Base-by-base conservation (phyloP, 1,284 basidiomycete genomes). In the Spongiforma sp. region DNA sequence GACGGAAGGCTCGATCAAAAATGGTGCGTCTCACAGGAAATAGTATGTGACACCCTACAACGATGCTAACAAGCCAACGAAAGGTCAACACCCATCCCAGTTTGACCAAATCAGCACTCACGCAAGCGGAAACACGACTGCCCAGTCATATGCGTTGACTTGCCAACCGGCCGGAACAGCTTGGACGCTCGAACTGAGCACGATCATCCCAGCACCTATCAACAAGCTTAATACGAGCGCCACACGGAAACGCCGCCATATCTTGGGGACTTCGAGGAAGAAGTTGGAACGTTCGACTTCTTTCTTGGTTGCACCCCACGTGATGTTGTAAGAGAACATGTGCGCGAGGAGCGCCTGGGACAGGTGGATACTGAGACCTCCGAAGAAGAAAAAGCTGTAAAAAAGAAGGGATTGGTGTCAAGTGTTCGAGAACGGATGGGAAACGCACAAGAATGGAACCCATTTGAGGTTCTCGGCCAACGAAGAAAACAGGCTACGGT, bases 251-350 rank as follows among this genome's bases (percentile, higher is more conserved):
- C 83, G 63, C 74, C 73, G 14, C 83, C 82, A 34, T 79, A 95
- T 95, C 68, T 87, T 86, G 4, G 94, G 94, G 15, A 94, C 88
- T 74, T 96, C 94, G 57, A 90, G 86, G 86, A 93, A 95, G 81
- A 95, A 95, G 77, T 95, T 94, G 36, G 89, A 91, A 50, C 86
- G 84, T 74, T 93, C 89, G 61, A 92, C 90, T 74, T 93, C 92
- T 69, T 93, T 93, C 75, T 86, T 89, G 9, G 90, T 92, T 11
- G 90, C 90, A n/a, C 86, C 87, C 91, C 91, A 94, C 4, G 84
- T 86, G 81, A 95, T 95, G 77, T 95, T 89, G 80, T 93, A 93
- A 7, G 91, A 92, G 75, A 94, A 89, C 65, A 93, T 67, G 77
- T 95, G 94, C 1, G 92, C 87, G 17, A 93, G 83, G 21, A 95